Evolutionary conservation across 2,329 filamentous ascomycete species (phyloP), one percentile per base, ranked within the genome.

Genomic region (Diaporthe vexans): DNA sequence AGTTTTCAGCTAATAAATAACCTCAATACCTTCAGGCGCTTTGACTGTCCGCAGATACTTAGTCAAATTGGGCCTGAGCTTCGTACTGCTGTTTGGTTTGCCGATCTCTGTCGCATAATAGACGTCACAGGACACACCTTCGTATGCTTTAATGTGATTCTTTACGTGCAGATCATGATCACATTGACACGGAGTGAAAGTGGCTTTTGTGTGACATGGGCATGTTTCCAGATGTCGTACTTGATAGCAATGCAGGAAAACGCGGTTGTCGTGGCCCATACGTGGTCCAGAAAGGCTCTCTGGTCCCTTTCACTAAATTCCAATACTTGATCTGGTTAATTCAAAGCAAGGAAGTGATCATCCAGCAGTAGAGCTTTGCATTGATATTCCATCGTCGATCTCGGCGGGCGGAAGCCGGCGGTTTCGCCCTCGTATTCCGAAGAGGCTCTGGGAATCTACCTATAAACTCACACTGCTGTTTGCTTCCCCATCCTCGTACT

Each of bases 1-100:
- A 29, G 29, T 68, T 68, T 68, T n/a, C 63, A 68, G 48, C 48
- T 54, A 68, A 54, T 13, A 19, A 52, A 52, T 52, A 52, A 52
- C 48, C 21, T 37, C 54, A 26, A 19, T 21, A n/a, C 35, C 40
- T 37, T 37, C 7, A 19, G 10, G 21, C 48, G 63, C 63, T 40
- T 54, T 52, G 63, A 54, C 46, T 26, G 15, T 33, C 7, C 21
- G 26, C 43, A 9, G 6, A 19, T 43, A 21, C 26, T 46, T 33
- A 54, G 33, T 68, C 33, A 19, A 21, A 40, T 40, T n/a, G 29
- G 15, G 8, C 33, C 37, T 35, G n/a, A 8, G 21, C 10, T 37
- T 11, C 13, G 11, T 17, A 11, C 8, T 19, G 4, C 21, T 33
- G 8, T 67, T 37, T 21, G 21, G 59, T 63, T 63, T 19, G 33